Base-by-base conservation (phyloP, 768 basidiomycete genomes). In the Dendrothele bispora region DNA sequence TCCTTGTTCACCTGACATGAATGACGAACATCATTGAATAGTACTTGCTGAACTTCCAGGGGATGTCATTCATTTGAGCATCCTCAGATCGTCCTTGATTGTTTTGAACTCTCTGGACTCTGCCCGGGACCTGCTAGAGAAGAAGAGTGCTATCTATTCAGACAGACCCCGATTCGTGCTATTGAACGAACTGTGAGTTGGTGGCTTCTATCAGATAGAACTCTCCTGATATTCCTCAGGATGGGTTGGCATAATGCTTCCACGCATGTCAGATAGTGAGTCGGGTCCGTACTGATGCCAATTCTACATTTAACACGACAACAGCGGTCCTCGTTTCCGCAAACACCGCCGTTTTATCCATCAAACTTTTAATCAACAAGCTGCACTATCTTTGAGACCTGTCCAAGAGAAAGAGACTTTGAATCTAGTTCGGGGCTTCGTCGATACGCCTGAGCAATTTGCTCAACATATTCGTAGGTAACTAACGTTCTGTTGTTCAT, bases 91-190 rank as follows among this genome's bases (percentile, higher is more conserved):
- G 44, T 68, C 73, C 7, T 70, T 79, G 57, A 54, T 83, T 39
- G 62, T 84, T 44, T 61, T 84, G 25, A 81, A 75, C 59, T 73
- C 71, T 48, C 50, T 65, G 51, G 65, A 72, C 49, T 72, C 69
- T 5, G 69, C 71, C 27, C 66, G 67, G 8, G 78, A 75, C 43
- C 61, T 84, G 18, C 64, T 84, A 22, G 80, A 81, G 34, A 79
- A 72, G 55, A 70, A 78, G 41, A 73, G 79, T 43, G 56, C 71
- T n/a, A 76, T 78, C 38, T 82, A 79, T 55, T 80, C 80, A 12
- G 70, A 79, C 60, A 69, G 75, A 26, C 77, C 74, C 41, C 66
- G 72, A 39, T 75, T 77, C 48, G 73, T 78, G 20, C 56, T 78
- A 38, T 61, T 75, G 44, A 69, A 70, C 36, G 76, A 79, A 54